A percentile compares a stretch with the other conserved stretches of the same genome.
Evolutionary conservation across 768 basidiomycete species (phyloP).

Genomic region (Lactarius quietus): DNA sequence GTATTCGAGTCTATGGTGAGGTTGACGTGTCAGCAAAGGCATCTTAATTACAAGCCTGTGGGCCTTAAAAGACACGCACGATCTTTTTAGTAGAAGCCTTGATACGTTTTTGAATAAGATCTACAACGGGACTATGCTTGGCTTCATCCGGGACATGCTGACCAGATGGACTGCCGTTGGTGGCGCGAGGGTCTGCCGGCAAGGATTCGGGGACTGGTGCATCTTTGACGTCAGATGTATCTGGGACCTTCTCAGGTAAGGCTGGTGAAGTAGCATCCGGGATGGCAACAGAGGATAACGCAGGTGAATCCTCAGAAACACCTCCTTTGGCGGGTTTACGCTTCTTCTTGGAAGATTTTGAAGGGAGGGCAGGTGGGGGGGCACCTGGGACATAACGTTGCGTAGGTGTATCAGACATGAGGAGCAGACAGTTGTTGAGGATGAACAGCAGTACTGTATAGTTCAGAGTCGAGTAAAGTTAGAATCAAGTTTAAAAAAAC

Average conservation of each 20-base stretch:
- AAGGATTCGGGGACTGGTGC: conserved; percentile 15
- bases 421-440: neutral
- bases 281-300: conserved; percentile 24
- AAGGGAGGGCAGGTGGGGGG: conserved; percentile 53
- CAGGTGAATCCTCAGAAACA: conserved; percentile 34
- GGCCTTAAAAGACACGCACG: conserved; percentile 42
- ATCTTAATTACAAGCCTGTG: conserved; percentile 16
- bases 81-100: conserved; percentile 82
- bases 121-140: conserved; percentile 68
- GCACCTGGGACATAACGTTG: conserved; percentile 74
- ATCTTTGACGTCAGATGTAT: conserved; percentile 19
- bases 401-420: conserved; percentile 38
- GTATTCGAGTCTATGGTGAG: conserved; percentile 61
- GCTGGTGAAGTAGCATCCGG: conserved; percentile 24
- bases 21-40: neutral
- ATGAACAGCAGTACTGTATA: neutral
- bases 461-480: neutral
- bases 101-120: conserved; percentile 75
- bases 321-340: conserved; percentile 51
- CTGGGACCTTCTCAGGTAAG: conserved; percentile 17
- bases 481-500: neutral
- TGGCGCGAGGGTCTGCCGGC: conserved; percentile 11
- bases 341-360: conserved; percentile 68
- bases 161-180: conserved; percentile 21
- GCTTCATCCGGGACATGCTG: conserved; percentile 34